Base-by-base conservation (phyloP, 345 rosid genomes). In the Boechera retrofracta region DNA sequence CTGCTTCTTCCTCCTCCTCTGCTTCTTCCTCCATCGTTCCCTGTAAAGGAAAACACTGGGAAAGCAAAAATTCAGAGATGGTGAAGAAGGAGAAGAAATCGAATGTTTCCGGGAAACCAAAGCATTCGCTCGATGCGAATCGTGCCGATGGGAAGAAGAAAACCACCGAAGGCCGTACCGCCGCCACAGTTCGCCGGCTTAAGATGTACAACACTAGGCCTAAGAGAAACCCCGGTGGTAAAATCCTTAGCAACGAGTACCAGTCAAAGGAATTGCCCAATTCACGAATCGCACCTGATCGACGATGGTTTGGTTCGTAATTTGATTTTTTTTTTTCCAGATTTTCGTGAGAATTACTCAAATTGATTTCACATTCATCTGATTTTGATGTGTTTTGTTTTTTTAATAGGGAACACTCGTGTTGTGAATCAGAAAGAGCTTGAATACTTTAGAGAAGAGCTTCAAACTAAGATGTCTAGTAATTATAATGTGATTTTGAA, bases 111-210 rank as follows among this genome's bases (percentile, higher is more conserved):
- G 99, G 98, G 0, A 94, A 90, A 80, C 97, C 96, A 16, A 94
- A 92, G 83, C 98, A 92, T 78, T 89, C 96, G 0, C 90, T 94
- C n/a, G 98, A 94, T 77, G 86, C 81, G 3, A 92, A 94, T 82
- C 89, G 98, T 0, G 75, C 75, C 10, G 85, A 84, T 77, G 88
- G 87, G 13, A 86, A 83, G 76, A 73, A 79, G 71, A 79, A 74
- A 68, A 74, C 75, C 48, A 79, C 75, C 4, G 79, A 80, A 10
- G 72, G 80, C 8, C 93, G 91, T 36, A 79, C 82, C 73, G 84
- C 97, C 58, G 86, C 90, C 65, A 90, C 94, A 28, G 97, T 94
- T 47, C 89, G 90, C 61, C 98, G 96, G 33, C 96, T 95, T 67
- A 83, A 90, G 84, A 89, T 95, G 98, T 92, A 90, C 85, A 83